Percentiles rank a stretch among this genome's conserved stretches.
phyloP scores from a whole-genome alignment of 2,329 filamentous ascomycete genomes.

The Chaetomium olivaceum region DNA sequence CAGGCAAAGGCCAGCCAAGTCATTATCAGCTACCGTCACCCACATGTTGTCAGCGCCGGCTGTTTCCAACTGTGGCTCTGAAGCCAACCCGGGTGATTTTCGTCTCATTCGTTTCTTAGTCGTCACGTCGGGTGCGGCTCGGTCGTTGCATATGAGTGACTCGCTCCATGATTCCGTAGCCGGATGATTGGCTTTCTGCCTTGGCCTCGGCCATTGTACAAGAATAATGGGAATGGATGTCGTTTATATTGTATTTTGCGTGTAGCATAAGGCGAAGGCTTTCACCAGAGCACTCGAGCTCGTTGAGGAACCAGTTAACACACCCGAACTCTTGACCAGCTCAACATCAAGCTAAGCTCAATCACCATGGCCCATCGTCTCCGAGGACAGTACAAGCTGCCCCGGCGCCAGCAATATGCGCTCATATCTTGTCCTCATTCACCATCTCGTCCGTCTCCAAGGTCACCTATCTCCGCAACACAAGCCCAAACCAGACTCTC shows the following conservation, averaged over 20 bases:
- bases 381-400: neutral
- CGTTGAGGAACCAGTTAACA: neutral
- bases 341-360: neutral
- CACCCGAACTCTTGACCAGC: too few species aligned
- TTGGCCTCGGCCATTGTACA: neutral
- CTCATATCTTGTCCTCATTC: neutral
- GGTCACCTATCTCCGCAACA: neutral
- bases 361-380: slow-evolving; percentile 17
- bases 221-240: neutral
- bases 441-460: neutral
- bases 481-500: neutral
- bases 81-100: slow-evolving; percentile 8
- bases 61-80: neutral
- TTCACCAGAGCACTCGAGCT: neutral
- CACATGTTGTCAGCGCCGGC: slow-evolving; percentile 2
- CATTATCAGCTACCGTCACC: neutral
- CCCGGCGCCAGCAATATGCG: neutral
- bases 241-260: neutral
- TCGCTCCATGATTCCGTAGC: slow-evolving; percentile 4
- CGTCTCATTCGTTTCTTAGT: neutral
- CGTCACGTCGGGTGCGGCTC: slow-evolving; percentile 5
- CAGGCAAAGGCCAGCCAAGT: neutral
- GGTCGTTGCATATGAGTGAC: slow-evolving; percentile 9
- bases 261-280: slow-evolving; percentile 1
- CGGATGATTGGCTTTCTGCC: neutral